These are phyloP conservation scores for Xylaria intraflava DNA, from an alignment of 495 filamentous ascomycete species.

Conservation along the genomic window DNA sequence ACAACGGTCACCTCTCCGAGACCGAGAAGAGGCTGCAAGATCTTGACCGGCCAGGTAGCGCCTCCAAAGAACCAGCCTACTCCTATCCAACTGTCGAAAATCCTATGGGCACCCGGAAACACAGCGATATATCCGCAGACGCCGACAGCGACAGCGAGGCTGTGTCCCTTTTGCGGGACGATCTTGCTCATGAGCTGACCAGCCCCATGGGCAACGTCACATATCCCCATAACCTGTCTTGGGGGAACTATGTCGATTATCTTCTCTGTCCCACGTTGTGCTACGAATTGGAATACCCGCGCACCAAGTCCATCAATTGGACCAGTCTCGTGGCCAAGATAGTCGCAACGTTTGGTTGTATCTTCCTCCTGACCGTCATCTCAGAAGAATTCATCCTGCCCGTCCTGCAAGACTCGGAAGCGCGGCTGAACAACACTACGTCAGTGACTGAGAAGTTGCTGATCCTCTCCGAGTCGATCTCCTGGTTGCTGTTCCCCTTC, in stretches of 20 bases:
- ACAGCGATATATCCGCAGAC: constrained; percentile 18
- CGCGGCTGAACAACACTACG: constrained; percentile 52
- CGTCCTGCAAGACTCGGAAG: constrained; percentile 69
- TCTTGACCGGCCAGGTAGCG: constrained; percentile 70
- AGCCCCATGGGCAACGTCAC: constrained; percentile 83
- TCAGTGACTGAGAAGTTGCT: constrained; percentile 62
- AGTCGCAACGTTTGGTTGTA: constrained; percentile 89
- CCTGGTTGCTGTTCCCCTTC: constrained; percentile 89
- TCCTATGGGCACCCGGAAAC: constrained; percentile 36
- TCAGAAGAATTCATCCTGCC: constrained; percentile 96
- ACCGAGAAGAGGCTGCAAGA: constrained; percentile 70
- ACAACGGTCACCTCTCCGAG: constrained; percentile 90
- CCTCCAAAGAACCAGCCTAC: constrained; percentile 61
- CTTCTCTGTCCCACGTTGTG: constrained; percentile 91
- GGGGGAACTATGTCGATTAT: constrained; percentile 77
- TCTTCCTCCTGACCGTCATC: constrained; percentile 85
- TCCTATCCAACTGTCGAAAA: constrained; percentile 66
- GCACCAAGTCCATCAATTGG: constrained; percentile 67
- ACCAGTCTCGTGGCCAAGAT: constrained; percentile 77
- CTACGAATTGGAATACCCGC: constrained; percentile 95
- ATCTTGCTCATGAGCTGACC: constrained; percentile 82
- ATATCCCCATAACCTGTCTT: constrained; percentile 83
- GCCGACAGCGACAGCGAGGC: constrained; percentile 40
- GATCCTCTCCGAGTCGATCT: constrained; percentile 86
- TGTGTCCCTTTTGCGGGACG: constrained; percentile 65